Percentiles rank a stretch among this genome's conserved stretches.
phyloP scores from a whole-genome alignment of 192 early-diverging fungal species.

The Allomyces arbusculus region DNA sequence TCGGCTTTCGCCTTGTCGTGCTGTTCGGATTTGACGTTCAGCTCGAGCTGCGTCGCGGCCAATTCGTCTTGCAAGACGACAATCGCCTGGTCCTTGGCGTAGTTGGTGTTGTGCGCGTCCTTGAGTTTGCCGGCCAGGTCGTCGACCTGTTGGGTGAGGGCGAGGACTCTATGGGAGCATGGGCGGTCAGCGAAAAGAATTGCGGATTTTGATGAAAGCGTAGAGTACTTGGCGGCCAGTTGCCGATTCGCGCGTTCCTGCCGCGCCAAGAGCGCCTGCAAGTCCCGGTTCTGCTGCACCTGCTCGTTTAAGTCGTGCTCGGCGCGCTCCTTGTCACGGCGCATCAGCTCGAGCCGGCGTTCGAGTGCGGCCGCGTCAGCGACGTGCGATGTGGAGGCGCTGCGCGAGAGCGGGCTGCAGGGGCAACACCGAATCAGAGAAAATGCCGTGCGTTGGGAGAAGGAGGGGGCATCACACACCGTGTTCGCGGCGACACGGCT shows the following conservation, averaged over 20 bases:
- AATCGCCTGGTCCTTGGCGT: neutral
- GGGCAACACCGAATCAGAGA: neutral
- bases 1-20: neutral
- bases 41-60: neutral
- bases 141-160: neutral
- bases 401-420: neutral
- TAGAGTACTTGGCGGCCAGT: neutral
- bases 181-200: neutral
- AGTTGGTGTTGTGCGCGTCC: neutral
- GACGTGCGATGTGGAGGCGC: too few relatives aligned
- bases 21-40: neutral
- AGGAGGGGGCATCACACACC: neutral
- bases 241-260: neutral
- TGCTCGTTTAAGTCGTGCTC: too few relatives aligned
- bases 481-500: neutral
- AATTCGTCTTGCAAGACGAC: neutral
- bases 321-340: too few relatives aligned
- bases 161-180: neutral
- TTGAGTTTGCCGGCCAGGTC: neutral
- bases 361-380: too few relatives aligned
- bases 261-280: neutral
- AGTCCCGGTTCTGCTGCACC: too few relatives aligned
- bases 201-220: neutral
- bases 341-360: too few relatives aligned
- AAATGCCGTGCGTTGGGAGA: neutral